Evolutionary conservation across 495 filamentous ascomycete genomes (phyloP).

Genomic region (Aspergillus baeticus): DNA sequence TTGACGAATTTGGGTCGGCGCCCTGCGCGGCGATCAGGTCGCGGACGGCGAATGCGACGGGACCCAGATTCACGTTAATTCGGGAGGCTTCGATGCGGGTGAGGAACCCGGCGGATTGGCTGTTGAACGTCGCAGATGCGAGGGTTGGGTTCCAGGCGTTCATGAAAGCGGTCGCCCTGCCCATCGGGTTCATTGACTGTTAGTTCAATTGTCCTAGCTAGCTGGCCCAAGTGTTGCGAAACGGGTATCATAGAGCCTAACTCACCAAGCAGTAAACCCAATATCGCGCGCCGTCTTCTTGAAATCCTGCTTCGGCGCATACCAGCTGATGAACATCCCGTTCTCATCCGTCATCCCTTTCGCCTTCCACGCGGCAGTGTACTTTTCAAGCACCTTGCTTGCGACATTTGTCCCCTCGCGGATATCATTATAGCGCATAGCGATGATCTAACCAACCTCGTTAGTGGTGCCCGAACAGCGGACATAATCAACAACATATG

Average conservation of each 20-base stretch:
- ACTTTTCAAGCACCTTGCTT: constrained; percentile 24
- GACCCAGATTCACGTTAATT: constrained; percentile 13
- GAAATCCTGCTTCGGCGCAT: constrained; percentile 21
- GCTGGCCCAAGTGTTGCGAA: background rate
- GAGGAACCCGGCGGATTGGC: constrained; percentile 1
- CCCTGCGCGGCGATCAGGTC: background rate
- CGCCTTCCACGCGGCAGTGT: constrained; percentile 24
- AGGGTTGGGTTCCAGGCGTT: constrained; percentile 29
- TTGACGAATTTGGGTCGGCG: background rate
- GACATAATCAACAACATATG: background rate
- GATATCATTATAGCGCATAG: constrained; percentile 30
- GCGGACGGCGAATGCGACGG: constrained; percentile 10
- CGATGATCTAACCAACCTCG: constrained; percentile 22
- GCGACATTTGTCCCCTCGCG: constrained; percentile 25
- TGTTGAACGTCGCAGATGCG: constrained; percentile 5
- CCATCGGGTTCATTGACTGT: no score
- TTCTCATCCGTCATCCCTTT: constrained; percentile 22
- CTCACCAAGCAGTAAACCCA: constrained; percentile 30
- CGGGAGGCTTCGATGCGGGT: constrained; percentile 8
- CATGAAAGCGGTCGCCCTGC: constrained; percentile 30
- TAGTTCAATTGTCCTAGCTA: no score
- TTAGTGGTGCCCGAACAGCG: background rate
- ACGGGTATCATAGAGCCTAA: background rate
- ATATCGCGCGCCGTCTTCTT: constrained; percentile 7
- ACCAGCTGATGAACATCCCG: constrained; percentile 22